A percentile compares a stretch with the other conserved stretches of the same genome.
These are phyloP conservation scores for Millerozyma miso DNA, from an alignment of 805 yeast genomes.

Conservation along the genomic window DNA sequence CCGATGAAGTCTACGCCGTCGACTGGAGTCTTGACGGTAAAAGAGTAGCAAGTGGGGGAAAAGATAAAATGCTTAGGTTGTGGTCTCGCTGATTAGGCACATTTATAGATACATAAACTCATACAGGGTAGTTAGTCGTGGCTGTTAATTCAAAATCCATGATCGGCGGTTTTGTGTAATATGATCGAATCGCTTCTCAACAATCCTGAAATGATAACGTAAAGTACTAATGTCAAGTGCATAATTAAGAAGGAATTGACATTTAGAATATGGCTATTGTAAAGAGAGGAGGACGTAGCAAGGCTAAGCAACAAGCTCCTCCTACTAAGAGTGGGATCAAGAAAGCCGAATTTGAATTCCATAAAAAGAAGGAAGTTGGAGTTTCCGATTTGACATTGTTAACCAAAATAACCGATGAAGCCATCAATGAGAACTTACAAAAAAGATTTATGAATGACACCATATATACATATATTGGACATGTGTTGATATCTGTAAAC, in stretches of 20 bases:
- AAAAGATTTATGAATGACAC: constrained; percentile 86
- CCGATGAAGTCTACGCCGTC: constrained; percentile 93
- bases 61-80: constrained; percentile 87
- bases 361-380: constrained; percentile 96
- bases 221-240: too few species aligned
- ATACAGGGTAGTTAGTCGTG: too few species aligned
- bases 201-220: neutral
- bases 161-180: neutral
- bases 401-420: constrained; percentile 83
- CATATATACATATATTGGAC: constrained; percentile 91
- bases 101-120: neutral
- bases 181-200: neutral
- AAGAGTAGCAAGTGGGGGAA: constrained; percentile 95
- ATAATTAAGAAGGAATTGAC: neutral
- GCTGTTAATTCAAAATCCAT: neutral
- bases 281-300: constrained; percentile 64
- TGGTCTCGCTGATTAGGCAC: constrained; percentile 65
- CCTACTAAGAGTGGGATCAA: constrained; percentile 57
- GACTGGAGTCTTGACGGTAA: constrained; percentile 98
- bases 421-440: constrained; percentile 86
- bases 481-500: constrained; percentile 90
- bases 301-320: constrained; percentile 47
- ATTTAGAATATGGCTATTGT: constrained; percentile 63
- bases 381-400: constrained; percentile 90
- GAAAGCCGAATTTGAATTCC: constrained; percentile 85